phyloP scores from a whole-genome alignment of 805 yeast species.

The Candida coquimbonensis region DNA sequence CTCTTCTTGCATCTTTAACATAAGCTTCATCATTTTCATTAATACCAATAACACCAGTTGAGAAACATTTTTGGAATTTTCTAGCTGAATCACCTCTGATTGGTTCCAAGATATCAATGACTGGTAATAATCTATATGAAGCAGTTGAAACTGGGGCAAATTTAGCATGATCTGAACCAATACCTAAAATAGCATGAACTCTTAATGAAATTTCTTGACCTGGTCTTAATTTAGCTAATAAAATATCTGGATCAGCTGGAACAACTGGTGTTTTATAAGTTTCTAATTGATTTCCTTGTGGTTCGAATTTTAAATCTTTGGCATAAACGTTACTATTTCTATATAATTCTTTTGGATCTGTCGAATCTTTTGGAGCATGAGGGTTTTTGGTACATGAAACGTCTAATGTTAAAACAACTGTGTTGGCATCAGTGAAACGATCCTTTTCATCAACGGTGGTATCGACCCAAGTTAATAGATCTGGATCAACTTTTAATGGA shows the following conservation, averaged over 20 bases:
- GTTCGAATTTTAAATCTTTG: slow-evolving; percentile 79
- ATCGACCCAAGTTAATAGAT: slow-evolving; percentile 78
- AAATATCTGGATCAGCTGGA: slow-evolving; percentile 82
- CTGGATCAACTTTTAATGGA: slow-evolving; percentile 90
- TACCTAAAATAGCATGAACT: slow-evolving; percentile 86
- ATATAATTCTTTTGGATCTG: slow-evolving; percentile 79
- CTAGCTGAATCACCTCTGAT: slow-evolving; percentile 71
- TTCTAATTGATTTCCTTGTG: slow-evolving; percentile 82
- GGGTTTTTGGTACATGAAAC: slow-evolving; percentile 82
- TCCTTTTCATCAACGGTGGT: slow-evolving; percentile 53
- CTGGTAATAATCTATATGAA: slow-evolving; percentile 87
- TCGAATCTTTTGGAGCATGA: slow-evolving; percentile 67
- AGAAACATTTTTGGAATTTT: slow-evolving; percentile 84
- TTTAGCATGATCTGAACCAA: slow-evolving; percentile 95
- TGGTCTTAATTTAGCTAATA: slow-evolving; percentile 89
- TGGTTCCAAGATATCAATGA: slow-evolving; percentile 66
- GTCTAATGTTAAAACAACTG: slow-evolving; percentile 75
- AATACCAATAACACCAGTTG: slow-evolving; percentile 85
- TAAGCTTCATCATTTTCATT: slow-evolving; percentile 60
- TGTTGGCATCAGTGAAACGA: slow-evolving; percentile 79
- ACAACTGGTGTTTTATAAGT: slow-evolving; percentile 53
- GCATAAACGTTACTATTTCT: slow-evolving; percentile 86
- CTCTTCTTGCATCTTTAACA: slow-evolving; percentile 86
- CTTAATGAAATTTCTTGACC: slow-evolving; percentile 92
- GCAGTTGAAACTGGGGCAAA: slow-evolving; percentile 97